phyloP scores from a whole-genome alignment of 2,329 filamentous ascomycete genomes.

The Pseudocercospora fijiensis region DNA sequence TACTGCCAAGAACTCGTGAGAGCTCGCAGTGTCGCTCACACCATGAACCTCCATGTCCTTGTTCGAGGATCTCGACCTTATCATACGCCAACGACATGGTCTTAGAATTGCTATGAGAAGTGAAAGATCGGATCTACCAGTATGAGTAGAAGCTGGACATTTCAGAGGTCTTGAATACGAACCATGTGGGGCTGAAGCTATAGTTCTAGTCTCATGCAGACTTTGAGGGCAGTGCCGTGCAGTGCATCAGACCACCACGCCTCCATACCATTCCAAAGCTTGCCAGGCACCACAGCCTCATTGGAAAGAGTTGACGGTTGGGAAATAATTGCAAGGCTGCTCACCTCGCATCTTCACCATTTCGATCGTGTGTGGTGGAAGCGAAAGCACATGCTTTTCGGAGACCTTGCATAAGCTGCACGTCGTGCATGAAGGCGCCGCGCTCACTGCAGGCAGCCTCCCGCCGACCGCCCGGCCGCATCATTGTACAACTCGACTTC shows the following conservation, averaged over 20 bases:
- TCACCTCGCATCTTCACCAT: not conserved
- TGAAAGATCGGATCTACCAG: not conserved
- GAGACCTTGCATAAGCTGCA: not conserved
- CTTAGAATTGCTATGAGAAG: not conserved
- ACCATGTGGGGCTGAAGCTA: constrained; percentile 3
- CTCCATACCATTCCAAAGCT: not conserved
- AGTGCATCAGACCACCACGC: not conserved
- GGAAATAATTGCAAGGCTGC: not conserved
- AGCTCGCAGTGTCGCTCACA: too few relatives aligned
- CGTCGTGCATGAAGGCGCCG: not conserved
- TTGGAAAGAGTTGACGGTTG: not conserved
- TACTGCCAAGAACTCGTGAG: too few relatives aligned
- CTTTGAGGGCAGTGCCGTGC: not conserved
- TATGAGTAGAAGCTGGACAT: not conserved
- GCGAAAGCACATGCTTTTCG: not conserved
- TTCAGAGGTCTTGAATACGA: not conserved
- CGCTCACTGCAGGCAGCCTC: not conserved
- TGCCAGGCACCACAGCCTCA: not conserved
- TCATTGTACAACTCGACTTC: not conserved
- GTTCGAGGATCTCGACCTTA: not conserved
- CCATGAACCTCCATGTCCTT: too few relatives aligned
- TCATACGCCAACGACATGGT: not conserved
- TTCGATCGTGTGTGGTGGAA: not conserved
- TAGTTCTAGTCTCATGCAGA: not conserved
- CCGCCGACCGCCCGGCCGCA: not conserved